Percentiles rank a stretch among this genome's conserved stretches.
Evolutionary conservation across 495 filamentous ascomycete species (phyloP).

Genomic region (Aspergillus sclerotiicarbonarius): DNA sequence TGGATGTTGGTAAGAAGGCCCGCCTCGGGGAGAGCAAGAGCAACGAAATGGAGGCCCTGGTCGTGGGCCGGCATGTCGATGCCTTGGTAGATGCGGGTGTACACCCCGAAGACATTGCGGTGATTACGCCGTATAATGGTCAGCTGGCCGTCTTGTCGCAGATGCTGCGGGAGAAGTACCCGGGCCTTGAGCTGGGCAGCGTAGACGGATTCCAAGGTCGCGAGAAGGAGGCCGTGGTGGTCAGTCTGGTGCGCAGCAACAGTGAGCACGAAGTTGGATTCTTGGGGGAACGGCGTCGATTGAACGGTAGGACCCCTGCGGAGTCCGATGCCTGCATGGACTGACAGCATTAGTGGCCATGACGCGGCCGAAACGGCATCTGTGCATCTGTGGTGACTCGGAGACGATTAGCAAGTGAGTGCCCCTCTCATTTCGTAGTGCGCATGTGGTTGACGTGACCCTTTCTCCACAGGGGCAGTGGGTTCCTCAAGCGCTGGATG

Average conservation of each 20-base stretch:
- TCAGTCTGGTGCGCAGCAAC: conserved; percentile 90
- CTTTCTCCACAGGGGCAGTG: conserved; percentile 58
- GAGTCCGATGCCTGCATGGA: background rate
- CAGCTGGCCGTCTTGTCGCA: conserved; percentile 78
- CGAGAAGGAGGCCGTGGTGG: conserved; percentile 93
- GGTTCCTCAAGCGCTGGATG: conserved; percentile 88
- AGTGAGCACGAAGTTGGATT: conserved; percentile 85
- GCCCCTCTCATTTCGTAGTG: background rate
- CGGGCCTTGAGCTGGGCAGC: conserved; percentile 85
- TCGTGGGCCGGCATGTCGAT: conserved; percentile 74
- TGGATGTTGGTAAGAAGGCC: conserved; percentile 50
- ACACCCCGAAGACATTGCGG: conserved; percentile 76
- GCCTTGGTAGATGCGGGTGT: conserved; percentile 77
- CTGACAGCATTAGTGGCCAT: conserved; percentile 70
- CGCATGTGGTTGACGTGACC: background rate
- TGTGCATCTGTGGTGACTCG: conserved; percentile 89
- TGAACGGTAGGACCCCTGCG: conserved; percentile 66
- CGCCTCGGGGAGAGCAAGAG: conserved; percentile 80
- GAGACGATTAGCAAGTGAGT: conserved; percentile 84
- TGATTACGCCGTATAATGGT: conserved; percentile 95
- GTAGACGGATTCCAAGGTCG: conserved; percentile 97
- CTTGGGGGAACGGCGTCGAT: conserved; percentile 82
- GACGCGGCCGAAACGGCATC: conserved; percentile 86
- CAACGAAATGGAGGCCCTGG: conserved; percentile 84
- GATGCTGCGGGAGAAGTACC: conserved; percentile 72